These are phyloP conservation scores for Cynanchum wilfordii DNA, from an alignment of 257 asterid species.

Conservation along the genomic window DNA sequence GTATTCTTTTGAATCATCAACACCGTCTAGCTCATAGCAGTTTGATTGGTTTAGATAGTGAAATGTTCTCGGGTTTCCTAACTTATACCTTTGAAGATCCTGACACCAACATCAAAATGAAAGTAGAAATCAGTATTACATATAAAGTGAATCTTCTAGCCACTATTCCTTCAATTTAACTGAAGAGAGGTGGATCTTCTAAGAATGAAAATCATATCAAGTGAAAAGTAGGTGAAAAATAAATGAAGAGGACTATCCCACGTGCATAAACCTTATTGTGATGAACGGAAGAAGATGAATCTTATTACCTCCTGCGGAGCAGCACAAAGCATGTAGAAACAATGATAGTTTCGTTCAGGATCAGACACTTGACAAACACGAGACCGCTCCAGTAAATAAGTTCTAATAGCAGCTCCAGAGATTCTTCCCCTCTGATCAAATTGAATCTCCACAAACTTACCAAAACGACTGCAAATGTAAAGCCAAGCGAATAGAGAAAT, in stretches of 20 bases:
- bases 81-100: conserved; percentile 71
- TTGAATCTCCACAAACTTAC: conserved; percentile 98
- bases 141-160: background rate
- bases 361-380: conserved; percentile 99
- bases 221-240: background rate
- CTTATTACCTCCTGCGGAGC: conserved; percentile 79
- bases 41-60: conserved; percentile 93
- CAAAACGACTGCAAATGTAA: conserved; percentile 76
- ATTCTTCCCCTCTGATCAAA: conserved; percentile 84
- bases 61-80: conserved; percentile 81
- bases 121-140: background rate
- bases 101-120: conserved; percentile 30
- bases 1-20: conserved; percentile 87
- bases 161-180: background rate
- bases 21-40: conserved; percentile 72
- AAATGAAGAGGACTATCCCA: background rate
- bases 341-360: conserved; percentile 98
- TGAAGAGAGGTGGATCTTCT: background rate
- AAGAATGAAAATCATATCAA: background rate
- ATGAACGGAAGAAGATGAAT: conserved; percentile 8
- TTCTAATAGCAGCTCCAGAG: conserved; percentile 98
- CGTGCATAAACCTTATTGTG: background rate
- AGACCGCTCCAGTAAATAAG: conserved; percentile 97
- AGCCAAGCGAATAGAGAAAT: background rate
- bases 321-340: conserved; percentile 99